Evolutionary conservation across 768 basidiomycete species (phyloP), one percentile per base, ranked within the genome.

Genomic region (Tremella yokohamensis): DNA sequence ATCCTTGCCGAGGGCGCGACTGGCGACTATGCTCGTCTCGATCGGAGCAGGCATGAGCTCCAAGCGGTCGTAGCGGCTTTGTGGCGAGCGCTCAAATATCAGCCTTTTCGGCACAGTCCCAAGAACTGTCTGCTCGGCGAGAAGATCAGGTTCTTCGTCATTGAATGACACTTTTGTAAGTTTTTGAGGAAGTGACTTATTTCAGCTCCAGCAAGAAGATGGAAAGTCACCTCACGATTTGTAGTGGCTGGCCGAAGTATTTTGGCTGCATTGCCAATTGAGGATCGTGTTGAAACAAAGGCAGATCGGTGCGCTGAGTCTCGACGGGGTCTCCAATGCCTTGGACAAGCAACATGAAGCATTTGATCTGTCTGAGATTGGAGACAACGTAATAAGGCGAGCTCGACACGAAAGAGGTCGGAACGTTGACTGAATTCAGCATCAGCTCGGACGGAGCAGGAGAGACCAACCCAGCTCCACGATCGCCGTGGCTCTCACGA

Each of bases 1-100:
- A 74, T 89, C 87, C 52, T 81, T 78, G 64, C 83, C 82, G 7
- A 88, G 78, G 1, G 85, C 81, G 72, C 81, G 80, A 6, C 82
- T 81, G 0, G 86, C 84, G 40, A 78, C 78, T 0, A 80, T 75
- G 6, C 80, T 80, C 1, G 86, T 82, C 44, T 85, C 81, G 11
- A 75, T 72, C 0, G 86, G 87, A 0, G 87, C 84, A 16, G 84
- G 84, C 71, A 87, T 78, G 1, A 85, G 64, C 45, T 81, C 77
- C 38, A 69, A 15, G 19, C 38, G 15, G 11, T 45, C 49, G 16
- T 56, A 62, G 8, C 60, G 57, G 16, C 25, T 34, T 24, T 55
- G 39, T 3, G 48, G 26, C 1, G 60, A 56, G 8, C 64, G 64
- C 19, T 44, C 52, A 48, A 63, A 65, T 2, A 16, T 40, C 2